A percentile compares a stretch with the other conserved stretches of the same genome.
Evolutionary conservation across 164 flowering plant species (phyloP).

Genomic region (Aristolochia californica): DNA sequence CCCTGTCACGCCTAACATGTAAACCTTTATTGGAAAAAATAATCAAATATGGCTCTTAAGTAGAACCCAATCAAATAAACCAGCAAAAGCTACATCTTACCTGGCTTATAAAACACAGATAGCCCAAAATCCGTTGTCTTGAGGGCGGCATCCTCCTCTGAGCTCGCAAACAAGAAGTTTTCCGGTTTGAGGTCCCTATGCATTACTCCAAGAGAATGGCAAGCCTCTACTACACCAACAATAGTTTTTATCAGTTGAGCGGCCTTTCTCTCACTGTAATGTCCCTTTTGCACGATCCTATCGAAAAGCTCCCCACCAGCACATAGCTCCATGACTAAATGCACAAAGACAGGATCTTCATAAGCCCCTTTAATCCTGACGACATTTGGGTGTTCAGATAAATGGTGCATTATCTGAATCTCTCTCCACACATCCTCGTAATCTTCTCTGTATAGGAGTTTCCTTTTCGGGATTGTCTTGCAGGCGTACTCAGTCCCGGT

Average conservation of each 20-base stretch:
- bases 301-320: constrained; percentile 92
- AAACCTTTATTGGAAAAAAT: too few species aligned
- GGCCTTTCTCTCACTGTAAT: constrained; percentile 77
- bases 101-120: constrained; percentile 84
- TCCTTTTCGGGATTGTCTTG: constrained; percentile 83
- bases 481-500: constrained; percentile 50
- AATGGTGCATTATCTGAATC: constrained; percentile 95
- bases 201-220: constrained; percentile 93
- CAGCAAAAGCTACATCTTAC: constrained; percentile 13
- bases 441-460: constrained; percentile 68
- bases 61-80: too few species aligned
- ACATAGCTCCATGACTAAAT: constrained; percentile 86
- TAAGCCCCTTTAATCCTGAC: constrained; percentile 70
- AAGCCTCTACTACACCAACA: constrained; percentile 80
- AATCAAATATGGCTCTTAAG: too few species aligned
- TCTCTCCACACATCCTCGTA: constrained; percentile 88
- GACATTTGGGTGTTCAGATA: constrained; percentile 72
- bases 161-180: constrained; percentile 65
- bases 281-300: constrained; percentile 72
- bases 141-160: constrained; percentile 62
- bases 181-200: constrained; percentile 96
- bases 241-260: constrained; percentile 60
- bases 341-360: constrained; percentile 74
- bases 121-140: constrained; percentile 87
- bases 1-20: too few species aligned